Conservation (phyloP, 2,329 filamentous ascomycete genomes). For the Cyclaneusma minus region DNA sequence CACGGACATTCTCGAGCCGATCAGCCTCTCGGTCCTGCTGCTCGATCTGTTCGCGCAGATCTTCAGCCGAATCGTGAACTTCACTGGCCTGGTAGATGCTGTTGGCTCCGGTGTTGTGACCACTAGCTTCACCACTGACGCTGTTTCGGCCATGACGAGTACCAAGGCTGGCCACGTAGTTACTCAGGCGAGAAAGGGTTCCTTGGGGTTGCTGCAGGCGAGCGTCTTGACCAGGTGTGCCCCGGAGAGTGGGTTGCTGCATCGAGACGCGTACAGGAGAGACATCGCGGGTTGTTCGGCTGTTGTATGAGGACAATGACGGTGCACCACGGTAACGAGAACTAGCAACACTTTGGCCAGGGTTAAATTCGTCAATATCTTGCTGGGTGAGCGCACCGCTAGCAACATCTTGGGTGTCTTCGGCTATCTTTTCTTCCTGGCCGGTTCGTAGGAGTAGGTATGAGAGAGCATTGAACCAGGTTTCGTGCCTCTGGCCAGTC, state of each 20-base stretch:
- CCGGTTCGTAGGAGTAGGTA: conserved; percentile 75
- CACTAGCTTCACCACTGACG: conserved; percentile 17
- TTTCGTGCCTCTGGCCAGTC: conserved; percentile 89
- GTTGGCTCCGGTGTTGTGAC: conserved; percentile 20
- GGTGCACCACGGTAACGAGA: conserved; percentile 31
- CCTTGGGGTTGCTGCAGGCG: conserved; percentile 16
- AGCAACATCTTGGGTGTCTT: conserved; percentile 41
- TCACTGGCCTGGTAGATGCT: conserved; percentile 39
- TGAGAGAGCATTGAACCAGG: conserved; percentile 94
- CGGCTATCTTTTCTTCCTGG: conserved; percentile 39
- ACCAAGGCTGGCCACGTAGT: conserved; percentile 37
- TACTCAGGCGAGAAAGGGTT: conserved; percentile 42
- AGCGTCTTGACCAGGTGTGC: too few species aligned
- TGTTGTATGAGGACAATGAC: conserved; percentile 71
- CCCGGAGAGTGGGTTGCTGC: conserved; percentile 9
- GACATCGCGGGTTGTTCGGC: conserved; percentile 50
- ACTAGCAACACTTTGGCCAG: conserved; percentile 17
- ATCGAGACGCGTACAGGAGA: conserved; percentile 30
- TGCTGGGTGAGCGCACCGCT: conserved; percentile 40
- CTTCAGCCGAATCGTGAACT: conserved; percentile 66
- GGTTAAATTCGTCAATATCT: conserved; percentile 71
- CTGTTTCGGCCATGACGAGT: conserved; percentile 36
- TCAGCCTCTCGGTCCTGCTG: conserved; percentile 62
- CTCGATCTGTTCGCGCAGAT: conserved; percentile 66
- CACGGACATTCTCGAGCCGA: conserved; percentile 82